Percentiles rank a stretch among this genome's conserved stretches.
Evolutionary conservation across 2,329 filamentous ascomycete genomes (phyloP).

Genomic region (Diaporthe sp.): DNA sequence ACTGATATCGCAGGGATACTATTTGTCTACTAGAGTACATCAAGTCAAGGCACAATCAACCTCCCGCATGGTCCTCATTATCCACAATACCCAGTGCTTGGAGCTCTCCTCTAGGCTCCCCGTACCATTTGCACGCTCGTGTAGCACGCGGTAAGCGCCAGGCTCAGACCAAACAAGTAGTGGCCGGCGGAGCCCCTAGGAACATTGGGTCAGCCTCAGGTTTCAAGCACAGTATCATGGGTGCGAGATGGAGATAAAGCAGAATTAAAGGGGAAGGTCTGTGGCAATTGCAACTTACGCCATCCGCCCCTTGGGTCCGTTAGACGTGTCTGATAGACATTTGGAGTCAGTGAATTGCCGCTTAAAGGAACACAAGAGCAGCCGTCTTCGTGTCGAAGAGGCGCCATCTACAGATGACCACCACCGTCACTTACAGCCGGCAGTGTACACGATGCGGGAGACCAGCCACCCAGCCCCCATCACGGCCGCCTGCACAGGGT

Average conservation of each 20-base stretch:
- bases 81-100: background rate
- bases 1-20: background rate
- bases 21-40: background rate
- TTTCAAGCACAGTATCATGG: background rate
- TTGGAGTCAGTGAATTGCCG: background rate
- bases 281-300: constrained; percentile 24
- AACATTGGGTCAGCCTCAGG: background rate
- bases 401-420: constrained; percentile 24
- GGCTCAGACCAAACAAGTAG: constrained; percentile 51
- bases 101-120: constrained; percentile 8
- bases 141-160: constrained; percentile 20
- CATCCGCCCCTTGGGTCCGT: constrained; percentile 34
- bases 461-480: constrained; percentile 68
- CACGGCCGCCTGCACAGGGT: constrained; percentile 63
- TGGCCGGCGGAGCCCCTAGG: constrained; percentile 54
- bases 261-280: background rate
- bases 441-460: constrained; percentile 66
- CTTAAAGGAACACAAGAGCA: background rate
- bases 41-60: background rate
- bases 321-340: background rate
- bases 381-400: constrained; percentile 51
- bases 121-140: constrained; percentile 7
- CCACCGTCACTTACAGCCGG: constrained; percentile 61
- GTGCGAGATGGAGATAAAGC: background rate
- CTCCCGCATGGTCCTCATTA: background rate